phyloP scores from a whole-genome alignment of 1,284 basidiomycete genomes.

The Vanrija pseudolonga region DNA sequence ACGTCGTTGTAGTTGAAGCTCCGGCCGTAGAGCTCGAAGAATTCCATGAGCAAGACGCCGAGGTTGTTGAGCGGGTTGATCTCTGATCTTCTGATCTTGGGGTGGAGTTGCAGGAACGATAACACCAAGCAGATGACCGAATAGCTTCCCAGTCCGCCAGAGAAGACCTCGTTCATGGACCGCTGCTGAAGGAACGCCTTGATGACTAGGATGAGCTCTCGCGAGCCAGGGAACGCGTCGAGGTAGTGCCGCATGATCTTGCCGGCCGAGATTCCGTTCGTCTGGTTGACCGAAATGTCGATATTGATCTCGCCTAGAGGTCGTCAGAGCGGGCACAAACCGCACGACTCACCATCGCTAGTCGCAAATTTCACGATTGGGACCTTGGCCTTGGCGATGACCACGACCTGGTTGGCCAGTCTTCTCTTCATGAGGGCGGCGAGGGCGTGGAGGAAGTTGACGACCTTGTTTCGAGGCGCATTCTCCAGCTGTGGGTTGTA shows the following conservation, averaged over 20 bases:
- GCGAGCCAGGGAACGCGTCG: slow-evolving; percentile 67
- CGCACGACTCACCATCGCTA: slow-evolving; percentile 52
- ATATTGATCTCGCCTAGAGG: slow-evolving; percentile 70
- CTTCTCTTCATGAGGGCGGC: slow-evolving; percentile 45
- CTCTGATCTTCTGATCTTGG: slow-evolving; percentile 82
- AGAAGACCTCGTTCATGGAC: slow-evolving; percentile 95
- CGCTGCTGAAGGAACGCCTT: slow-evolving; percentile 88
- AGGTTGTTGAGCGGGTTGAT: slow-evolving; percentile 84
- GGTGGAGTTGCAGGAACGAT: slow-evolving; percentile 94
- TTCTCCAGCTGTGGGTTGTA: slow-evolving; percentile 28
- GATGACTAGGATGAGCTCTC: slow-evolving; percentile 76
- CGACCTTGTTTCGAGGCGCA: slow-evolving; percentile 33
- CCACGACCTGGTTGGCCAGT: slow-evolving; percentile 60
- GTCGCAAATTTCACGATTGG: slow-evolving; percentile 93
- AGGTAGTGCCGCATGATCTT: slow-evolving; percentile 79
- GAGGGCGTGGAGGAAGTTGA: slow-evolving; percentile 49
- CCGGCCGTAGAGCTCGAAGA: slow-evolving; percentile 91
- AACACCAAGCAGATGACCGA: slow-evolving; percentile 89
- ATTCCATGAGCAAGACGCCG: slow-evolving; percentile 88
- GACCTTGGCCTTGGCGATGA: slow-evolving; percentile 86
- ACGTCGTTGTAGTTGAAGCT: slow-evolving; percentile 87
- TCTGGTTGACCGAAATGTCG: slow-evolving; percentile 86
- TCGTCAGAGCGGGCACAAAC: not conserved
- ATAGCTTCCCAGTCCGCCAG: slow-evolving; percentile 91
- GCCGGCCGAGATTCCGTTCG: slow-evolving; percentile 76